These are phyloP conservation scores for Thelonectria blattea DNA, from an alignment of 2,329 filamentous ascomycete genomes.

Conservation along the genomic window DNA sequence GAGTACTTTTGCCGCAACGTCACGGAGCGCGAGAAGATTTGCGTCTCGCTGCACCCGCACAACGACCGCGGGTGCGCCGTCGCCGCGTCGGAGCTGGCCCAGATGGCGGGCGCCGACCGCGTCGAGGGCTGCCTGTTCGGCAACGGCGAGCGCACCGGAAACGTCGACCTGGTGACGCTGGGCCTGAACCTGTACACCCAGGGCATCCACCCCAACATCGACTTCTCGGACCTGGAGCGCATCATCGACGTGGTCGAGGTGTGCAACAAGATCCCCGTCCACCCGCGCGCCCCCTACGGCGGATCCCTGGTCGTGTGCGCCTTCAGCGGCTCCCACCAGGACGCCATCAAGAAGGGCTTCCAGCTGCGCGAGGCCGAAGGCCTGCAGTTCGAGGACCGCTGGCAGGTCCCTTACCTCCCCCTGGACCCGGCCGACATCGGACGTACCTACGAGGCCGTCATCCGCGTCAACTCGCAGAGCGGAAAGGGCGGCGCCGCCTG, in stretches of 20 bases:
- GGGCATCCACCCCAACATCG: slow-evolving; percentile 81
- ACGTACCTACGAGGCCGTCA: slow-evolving; percentile 96
- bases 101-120: slow-evolving; percentile 95
- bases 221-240: slow-evolving; percentile 87
- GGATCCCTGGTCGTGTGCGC: slow-evolving; percentile 91
- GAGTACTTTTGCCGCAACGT: slow-evolving; percentile 94
- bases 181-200: slow-evolving; percentile 95
- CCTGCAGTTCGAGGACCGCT: slow-evolving; percentile 68
- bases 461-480: slow-evolving; percentile 95
- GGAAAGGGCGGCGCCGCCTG: slow-evolving; percentile 95
- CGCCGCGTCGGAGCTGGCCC: slow-evolving; percentile 87
- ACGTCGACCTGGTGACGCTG: slow-evolving; percentile 92
- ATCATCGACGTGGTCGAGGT: slow-evolving; percentile 90
- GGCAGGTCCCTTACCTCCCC: slow-evolving; percentile 90
- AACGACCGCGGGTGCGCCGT: slow-evolving; percentile 92
- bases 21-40: slow-evolving; percentile 82
- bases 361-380: slow-evolving; percentile 68
- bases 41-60: slow-evolving; percentile 90
- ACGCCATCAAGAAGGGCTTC: slow-evolving; percentile 94
- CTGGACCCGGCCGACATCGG: slow-evolving; percentile 93
- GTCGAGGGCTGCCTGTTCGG: slow-evolving; percentile 92
- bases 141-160: slow-evolving; percentile 94
- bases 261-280: slow-evolving; percentile 93
- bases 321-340: slow-evolving; percentile 91
- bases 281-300: slow-evolving; percentile 87